Evolutionary conservation across 345 rosid species (phyloP).

Genomic region (Barbarea vulgaris): DNA sequence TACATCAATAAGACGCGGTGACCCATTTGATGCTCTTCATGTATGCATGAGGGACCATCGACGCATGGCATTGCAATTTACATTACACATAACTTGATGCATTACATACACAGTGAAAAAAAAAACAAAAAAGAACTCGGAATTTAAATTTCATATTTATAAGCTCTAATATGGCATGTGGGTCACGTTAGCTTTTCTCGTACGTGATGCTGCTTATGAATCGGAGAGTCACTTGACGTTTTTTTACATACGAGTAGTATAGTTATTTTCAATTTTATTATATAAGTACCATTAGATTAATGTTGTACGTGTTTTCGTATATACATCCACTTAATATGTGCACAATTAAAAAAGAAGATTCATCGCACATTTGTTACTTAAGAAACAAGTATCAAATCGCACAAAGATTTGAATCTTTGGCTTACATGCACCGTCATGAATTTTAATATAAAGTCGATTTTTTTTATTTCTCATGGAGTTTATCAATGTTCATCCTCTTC

Average conservation of each 20-base stretch:
- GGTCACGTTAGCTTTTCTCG: constrained; percentile 39
- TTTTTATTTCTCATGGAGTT: constrained; percentile 24
- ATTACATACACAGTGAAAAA: background rate
- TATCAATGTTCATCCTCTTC: constrained; percentile 44
- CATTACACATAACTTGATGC: background rate
- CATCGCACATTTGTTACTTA: constrained; percentile 37
- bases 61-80: constrained; percentile 50
- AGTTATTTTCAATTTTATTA: background rate
- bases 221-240: constrained; percentile 10
- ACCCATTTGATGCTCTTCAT: constrained; percentile 33
- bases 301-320: constrained; percentile 4
- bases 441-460: constrained; percentile 27
- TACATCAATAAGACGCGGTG: constrained; percentile 23
- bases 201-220: constrained; percentile 31
- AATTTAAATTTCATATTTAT: background rate
- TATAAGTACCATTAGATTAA: background rate
- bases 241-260: background rate
- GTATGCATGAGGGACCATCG: constrained; percentile 48
- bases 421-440: constrained; percentile 41
- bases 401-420: constrained; percentile 35
- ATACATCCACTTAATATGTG: constrained; percentile 32
- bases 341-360: constrained; percentile 32
- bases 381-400: constrained; percentile 34
- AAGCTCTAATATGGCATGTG: constrained; percentile 26
- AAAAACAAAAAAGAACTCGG: background rate